Conservation (phyloP, 306 rosid genomes). For the Vicia villosa region DNA sequence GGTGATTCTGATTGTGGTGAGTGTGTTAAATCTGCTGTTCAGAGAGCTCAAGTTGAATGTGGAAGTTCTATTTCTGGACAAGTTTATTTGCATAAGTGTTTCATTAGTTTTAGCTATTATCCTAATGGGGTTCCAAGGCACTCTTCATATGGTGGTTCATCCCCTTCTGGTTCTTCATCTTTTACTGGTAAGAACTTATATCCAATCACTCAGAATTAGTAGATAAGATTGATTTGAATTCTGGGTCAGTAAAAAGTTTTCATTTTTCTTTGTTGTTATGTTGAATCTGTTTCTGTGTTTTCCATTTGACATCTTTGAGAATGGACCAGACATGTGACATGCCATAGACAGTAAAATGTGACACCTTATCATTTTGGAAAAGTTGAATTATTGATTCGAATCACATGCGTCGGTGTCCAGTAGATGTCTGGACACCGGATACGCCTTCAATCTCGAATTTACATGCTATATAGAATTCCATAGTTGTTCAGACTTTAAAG, state of each 20-base stretch:
- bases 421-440: neutral
- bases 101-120: conserved; percentile 79
- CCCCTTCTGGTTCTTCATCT: conserved; percentile 48
- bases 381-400: neutral
- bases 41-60: conserved; percentile 90
- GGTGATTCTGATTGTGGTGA: conserved; percentile 94
- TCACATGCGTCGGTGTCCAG: neutral
- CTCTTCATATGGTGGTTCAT: conserved; percentile 37
- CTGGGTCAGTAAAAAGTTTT: neutral
- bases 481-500: neutral
- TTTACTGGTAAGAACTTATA: conserved; percentile 59
- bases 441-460: neutral
- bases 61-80: conserved; percentile 89
- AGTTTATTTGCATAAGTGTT: conserved; percentile 84
- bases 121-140: conserved; percentile 80
- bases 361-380: neutral
- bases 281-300: neutral
- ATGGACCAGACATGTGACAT: neutral
- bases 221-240: neutral
- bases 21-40: conserved; percentile 82
- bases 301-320: neutral
- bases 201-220: neutral
- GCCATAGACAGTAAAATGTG: neutral
- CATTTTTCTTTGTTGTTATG: neutral
- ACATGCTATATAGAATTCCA: neutral